Evolutionary conservation across 768 basidiomycete species (phyloP), one percentile per base, ranked within the genome.

Genomic region (Lentinula edodes): DNA sequence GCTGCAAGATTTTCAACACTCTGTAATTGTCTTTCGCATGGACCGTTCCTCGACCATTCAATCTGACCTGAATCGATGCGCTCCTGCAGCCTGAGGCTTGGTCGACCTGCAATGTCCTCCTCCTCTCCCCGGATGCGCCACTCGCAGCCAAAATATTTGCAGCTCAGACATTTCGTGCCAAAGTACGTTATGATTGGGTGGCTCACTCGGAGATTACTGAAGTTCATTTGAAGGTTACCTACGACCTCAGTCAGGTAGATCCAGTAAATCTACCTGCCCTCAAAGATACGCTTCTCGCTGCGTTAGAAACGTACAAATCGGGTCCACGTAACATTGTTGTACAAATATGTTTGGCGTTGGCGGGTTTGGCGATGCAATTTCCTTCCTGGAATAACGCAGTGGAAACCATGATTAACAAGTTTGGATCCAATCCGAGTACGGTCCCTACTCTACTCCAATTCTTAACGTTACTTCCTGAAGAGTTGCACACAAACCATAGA

Each of bases 1-100:
- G 95, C 88, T 99, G 64, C 90, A 95, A 78, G 94, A 95, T 75
- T 99, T 98, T 74, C 96, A 99, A 80, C 95, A 98, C 81, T 95
- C 93, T 80, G 96, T 98, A 88, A 90, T 86, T 90, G 80, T 79
- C 76, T 86, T 85, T 87, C 85, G 81, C 83, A 82, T 85, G 75
- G 84, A 83, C 85, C 78, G 82, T 80, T 74, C 79, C 75, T 76
- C 78, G 68, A 80, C 82, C 39, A 73, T 80, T 74, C 80, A 32
- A 80, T 88, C 87, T 89, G 80, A 90, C 51, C 85, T 73, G 75
- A 76, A 76, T 77, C 78, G 79, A 76, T 78, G 76, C 78, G 75
- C 74, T 83, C 80, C 80, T 79, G 76, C 84, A 99, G 97, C 83
- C 86, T 73, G 93, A 97, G 75, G 95, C 97, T 67, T 99, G 97